Evolutionary conservation across 1,139 yeast species (phyloP), one percentile per base, ranked within the genome.

Genomic region (Saccharomycopsis hybrid): DNA sequence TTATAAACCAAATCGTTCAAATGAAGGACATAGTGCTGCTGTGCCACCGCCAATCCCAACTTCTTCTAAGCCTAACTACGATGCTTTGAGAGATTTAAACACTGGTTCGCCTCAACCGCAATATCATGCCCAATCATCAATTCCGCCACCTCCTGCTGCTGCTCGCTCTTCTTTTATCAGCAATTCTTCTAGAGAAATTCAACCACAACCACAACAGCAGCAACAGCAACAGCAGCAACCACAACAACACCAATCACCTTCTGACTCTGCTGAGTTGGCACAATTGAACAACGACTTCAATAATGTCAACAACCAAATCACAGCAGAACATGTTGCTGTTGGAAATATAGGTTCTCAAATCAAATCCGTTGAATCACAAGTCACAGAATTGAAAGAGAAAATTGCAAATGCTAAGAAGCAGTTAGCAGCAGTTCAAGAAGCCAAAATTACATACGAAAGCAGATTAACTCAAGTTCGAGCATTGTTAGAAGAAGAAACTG

Each of bases 301-400:
- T 37, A 31, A 11, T 37, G 44, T n/a, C 41, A 47, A 37, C 55
- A 80, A 82, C 29, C 81, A 84, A 60, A 70, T 88, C 46, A 81
- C 95, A 0, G 78, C 78, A 56, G 90, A 95, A 2, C 81, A 94
- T 13, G 78, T 92, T 2, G 96, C 88, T 58, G 76, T 87, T 64
- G 96, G 96, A 18, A 88, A 90, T 59, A 74, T 85, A 46, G 85
- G 95, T 1, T 87, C 84, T 60, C 96, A 90, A 68, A 82, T 88
- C 54, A 81, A 80, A 55, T 84, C 96, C 0, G 72, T 89, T 57
- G 76, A 89, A 1, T 68, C 76, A 25, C 96, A 90, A 66, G 85
- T 95, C 1, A 72, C 85, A 0, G 76, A 74, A 18, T 73, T 86
- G 35, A 82, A 80, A 55, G 85, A 80, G 35, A 85, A 83, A 66